Percentiles rank a stretch among this genome's conserved stretches.
phyloP scores from a whole-genome alignment of 257 asterid species.

The Cinchona pubescens region DNA sequence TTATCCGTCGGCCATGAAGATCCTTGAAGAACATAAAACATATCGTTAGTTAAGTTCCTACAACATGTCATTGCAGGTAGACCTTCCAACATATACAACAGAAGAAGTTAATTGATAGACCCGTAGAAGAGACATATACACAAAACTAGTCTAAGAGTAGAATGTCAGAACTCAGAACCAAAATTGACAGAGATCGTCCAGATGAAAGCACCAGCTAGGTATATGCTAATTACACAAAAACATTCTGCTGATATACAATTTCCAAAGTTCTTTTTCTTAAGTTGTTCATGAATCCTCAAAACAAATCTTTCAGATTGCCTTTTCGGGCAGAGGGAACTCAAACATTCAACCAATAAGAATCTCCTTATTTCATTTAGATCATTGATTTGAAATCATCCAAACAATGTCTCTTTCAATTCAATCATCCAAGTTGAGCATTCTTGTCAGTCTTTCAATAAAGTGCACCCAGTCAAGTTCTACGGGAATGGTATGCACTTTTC shows the following conservation, averaged over 20 bases:
- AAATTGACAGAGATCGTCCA: background rate
- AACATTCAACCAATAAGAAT: background rate
- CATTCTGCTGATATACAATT: background rate
- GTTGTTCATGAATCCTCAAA: background rate
- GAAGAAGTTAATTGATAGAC: background rate
- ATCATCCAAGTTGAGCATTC: background rate
- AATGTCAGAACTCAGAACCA: background rate
- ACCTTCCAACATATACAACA: background rate
- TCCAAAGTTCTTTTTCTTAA: background rate
- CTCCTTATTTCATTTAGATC: too few species aligned
- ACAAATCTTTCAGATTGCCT: background rate
- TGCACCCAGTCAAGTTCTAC: too few species aligned
- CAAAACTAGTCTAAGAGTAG: background rate
- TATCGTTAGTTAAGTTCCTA: background rate
- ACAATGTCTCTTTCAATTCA: background rate
- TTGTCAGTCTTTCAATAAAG: background rate
- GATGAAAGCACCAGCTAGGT: background rate
- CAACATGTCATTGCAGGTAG: background rate
- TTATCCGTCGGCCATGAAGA: conserved; percentile 40
- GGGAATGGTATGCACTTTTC: too few species aligned
- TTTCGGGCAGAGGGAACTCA: background rate
- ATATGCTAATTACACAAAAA: background rate
- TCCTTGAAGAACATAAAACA: conserved; percentile 25
- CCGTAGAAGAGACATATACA: background rate
- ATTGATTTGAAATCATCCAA: background rate